phyloP scores from a whole-genome alignment of 495 filamentous ascomycete species.

The Xylaria telfairii region DNA sequence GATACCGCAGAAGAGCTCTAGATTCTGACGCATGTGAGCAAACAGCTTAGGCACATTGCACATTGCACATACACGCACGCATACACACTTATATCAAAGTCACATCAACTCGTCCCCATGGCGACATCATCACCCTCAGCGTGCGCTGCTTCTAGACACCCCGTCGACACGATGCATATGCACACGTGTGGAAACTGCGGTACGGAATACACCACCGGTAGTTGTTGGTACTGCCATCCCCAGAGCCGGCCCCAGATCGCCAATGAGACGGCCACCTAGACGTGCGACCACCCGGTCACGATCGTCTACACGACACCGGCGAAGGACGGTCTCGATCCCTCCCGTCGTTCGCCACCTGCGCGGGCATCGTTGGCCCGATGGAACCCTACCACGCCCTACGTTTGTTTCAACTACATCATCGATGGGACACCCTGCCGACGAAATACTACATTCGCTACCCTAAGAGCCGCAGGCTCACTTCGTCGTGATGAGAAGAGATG shows the following conservation, averaged over 20 bases:
- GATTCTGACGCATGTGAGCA: conserved; percentile 20
- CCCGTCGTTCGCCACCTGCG: not conserved
- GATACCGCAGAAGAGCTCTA: conserved; percentile 21
- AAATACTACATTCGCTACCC: conserved; percentile 11
- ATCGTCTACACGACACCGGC: conserved; percentile 9
- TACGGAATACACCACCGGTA: conserved; percentile 44
- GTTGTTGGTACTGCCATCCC: conserved; percentile 46
- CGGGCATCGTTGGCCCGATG: conserved; percentile 14
- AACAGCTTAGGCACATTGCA: conserved; percentile 6
- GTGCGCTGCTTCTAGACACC: conserved; percentile 13
- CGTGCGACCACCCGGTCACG: conserved; percentile 15
- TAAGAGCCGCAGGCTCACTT: conserved; percentile 8
- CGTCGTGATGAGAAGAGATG: conserved; percentile 22
- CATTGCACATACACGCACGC: not conserved
- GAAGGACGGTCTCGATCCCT: conserved; percentile 14
- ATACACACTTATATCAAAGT: conserved; percentile 18
- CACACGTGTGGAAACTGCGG: conserved; percentile 44
- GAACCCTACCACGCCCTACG: conserved; percentile 20
- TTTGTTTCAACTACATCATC: conserved; percentile 18
- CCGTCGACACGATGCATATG: conserved; percentile 39
- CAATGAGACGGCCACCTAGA: conserved; percentile 15
- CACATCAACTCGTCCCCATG: conserved; percentile 25
- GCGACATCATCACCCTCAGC: conserved; percentile 14
- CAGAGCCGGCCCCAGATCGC: conserved; percentile 32
- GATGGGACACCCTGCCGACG: conserved; percentile 14